A percentile compares a stretch with the other conserved stretches of the same genome.
These are phyloP conservation scores for Coemansia aciculifera DNA, from an alignment of 192 early-diverging fungal species.

Conservation along the genomic window DNA sequence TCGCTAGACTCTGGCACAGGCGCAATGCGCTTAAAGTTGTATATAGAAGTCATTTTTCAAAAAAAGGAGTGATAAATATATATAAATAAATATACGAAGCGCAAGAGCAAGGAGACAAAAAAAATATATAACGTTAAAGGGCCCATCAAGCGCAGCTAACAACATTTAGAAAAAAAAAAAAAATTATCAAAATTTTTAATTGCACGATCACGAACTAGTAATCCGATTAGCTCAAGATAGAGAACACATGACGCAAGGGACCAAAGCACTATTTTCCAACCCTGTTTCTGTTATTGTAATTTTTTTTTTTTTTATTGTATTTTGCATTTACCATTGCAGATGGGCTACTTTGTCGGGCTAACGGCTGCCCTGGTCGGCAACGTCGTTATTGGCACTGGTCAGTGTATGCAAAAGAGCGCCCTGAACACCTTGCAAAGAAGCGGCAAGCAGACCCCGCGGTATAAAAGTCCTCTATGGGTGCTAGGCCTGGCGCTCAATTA, in stretches of 20 bases:
- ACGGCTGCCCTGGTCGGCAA: slow-evolving; percentile 46
- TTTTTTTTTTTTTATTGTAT: background rate
- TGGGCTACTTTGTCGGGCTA: slow-evolving; percentile 46
- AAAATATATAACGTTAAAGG: background rate
- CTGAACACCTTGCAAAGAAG: slow-evolving; percentile 38
- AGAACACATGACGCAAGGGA: background rate
- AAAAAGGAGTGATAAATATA: background rate
- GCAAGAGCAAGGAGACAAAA: background rate
- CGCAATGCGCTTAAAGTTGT: slow-evolving; percentile 98
- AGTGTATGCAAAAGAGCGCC: slow-evolving; percentile 55
- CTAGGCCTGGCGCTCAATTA: slow-evolving; percentile 50
- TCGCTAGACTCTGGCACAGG: slow-evolving; percentile 88
- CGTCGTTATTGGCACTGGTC: slow-evolving; percentile 51
- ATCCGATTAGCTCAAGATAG: background rate
- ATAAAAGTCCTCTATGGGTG: slow-evolving; percentile 45
- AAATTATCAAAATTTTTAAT: slow-evolving; percentile 14
- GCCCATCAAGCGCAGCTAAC: background rate
- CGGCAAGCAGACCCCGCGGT: slow-evolving; percentile 26
- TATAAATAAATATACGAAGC: background rate
- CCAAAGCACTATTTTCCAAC: background rate
- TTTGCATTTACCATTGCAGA: background rate
- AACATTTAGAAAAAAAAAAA: background rate
- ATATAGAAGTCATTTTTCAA: slow-evolving; percentile 62
- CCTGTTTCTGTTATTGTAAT: background rate
- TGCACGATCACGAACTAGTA: background rate